Conservation (phyloP, 495 filamentous ascomycete species). For the Margaritispora aquatica region DNA sequence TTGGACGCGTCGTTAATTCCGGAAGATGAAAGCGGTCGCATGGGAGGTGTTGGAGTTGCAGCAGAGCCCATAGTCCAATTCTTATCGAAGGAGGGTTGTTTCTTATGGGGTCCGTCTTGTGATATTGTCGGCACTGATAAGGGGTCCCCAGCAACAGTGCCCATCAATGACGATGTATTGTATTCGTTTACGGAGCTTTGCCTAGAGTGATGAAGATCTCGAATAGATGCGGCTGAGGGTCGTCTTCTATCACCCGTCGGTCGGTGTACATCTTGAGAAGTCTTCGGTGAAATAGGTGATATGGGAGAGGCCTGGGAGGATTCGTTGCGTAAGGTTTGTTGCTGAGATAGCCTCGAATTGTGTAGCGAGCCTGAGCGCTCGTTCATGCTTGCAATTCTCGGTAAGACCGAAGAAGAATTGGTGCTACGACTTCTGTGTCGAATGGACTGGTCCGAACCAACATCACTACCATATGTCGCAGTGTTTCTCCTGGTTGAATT, state of each 20-base stretch:
- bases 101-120: constrained; percentile 52
- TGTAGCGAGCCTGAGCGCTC: constrained; percentile 31
- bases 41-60: constrained; percentile 11
- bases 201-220: constrained; percentile 78
- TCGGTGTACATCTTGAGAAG: constrained; percentile 1
- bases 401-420: constrained; percentile 45
- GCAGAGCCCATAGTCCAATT: constrained; percentile 76
- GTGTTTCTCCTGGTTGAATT: constrained; percentile 37
- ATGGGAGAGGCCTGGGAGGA: background rate
- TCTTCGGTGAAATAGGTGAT: constrained; percentile 16
- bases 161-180: constrained; percentile 36
- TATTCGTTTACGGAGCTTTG: constrained; percentile 83
- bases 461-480: constrained; percentile 44
- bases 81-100: constrained; percentile 82
- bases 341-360: constrained; percentile 14
- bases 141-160: constrained; percentile 26
- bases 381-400: constrained; percentile 53
- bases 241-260: constrained; percentile 12
- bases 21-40: constrained; percentile 40
- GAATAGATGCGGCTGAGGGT: constrained; percentile 74
- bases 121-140: constrained; percentile 15
- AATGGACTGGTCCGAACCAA: constrained; percentile 36
- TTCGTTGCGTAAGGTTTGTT: constrained; percentile 11
- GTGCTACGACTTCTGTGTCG: constrained; percentile 33
- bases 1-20: constrained; percentile 32